Percentiles rank a stretch among this genome's conserved stretches.
Evolutionary conservation across 345 rosid species (phyloP).

Genomic region (Balakata baccata): DNA sequence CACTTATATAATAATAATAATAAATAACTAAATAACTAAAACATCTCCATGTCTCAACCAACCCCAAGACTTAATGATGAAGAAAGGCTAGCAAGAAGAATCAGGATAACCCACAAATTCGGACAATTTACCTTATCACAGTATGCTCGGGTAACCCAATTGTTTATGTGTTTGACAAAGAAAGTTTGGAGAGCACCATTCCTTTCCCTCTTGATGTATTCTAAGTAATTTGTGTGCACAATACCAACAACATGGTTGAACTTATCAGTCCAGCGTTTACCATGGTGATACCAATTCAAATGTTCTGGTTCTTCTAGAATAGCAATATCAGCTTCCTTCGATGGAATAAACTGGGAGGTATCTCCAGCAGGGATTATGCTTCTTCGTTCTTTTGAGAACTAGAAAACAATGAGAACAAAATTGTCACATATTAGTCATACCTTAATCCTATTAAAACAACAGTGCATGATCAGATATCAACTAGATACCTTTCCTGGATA

Average conservation of each 20-base stretch:
- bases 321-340: conserved; percentile 90
- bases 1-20: too few relatives aligned
- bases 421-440: conserved; percentile 5
- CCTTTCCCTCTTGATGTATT: conserved; percentile 95
- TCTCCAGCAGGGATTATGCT: conserved; percentile 98
- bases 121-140: conserved; percentile 69
- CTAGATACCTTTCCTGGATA: conserved; percentile 89
- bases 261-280: conserved; percentile 94
- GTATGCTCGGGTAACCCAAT: conserved; percentile 81
- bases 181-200: conserved; percentile 94
- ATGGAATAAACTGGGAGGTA: conserved; percentile 80
- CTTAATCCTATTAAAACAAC: conserved; percentile 1
- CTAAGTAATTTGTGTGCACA: conserved; percentile 97
- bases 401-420: conserved; percentile 20
- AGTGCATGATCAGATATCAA: conserved; percentile 8
- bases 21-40: too few relatives aligned
- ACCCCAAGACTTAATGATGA: not conserved
- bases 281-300: conserved; percentile 96
- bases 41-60: too few relatives aligned
- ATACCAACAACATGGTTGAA: conserved; percentile 95
- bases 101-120: conserved; percentile 11
- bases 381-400: conserved; percentile 89
- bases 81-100: not conserved
- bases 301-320: conserved; percentile 97
- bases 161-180: conserved; percentile 89